These are phyloP conservation scores for Russula sp. DNA, from an alignment of 768 basidiomycete species.

Conservation along the genomic window DNA sequence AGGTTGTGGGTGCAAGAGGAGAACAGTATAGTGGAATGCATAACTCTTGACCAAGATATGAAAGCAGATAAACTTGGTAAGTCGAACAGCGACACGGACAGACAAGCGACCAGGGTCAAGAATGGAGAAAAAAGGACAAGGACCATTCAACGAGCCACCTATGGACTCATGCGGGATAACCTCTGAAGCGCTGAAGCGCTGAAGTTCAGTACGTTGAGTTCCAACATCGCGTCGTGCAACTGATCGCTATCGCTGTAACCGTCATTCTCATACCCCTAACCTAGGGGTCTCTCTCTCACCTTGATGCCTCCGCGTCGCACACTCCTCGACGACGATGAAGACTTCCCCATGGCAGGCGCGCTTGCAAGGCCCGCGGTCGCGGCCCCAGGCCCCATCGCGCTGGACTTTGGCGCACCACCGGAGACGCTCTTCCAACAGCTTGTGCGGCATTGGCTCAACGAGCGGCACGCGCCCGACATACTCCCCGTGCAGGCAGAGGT, in stretches of 20 bases:
- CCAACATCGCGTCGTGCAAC: no score
- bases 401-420: constrained; percentile 32
- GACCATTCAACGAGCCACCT: neutral
- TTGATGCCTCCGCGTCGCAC: constrained; percentile 28
- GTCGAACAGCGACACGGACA: neutral
- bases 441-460: constrained; percentile 83
- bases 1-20: constrained; percentile 21
- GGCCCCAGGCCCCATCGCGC: constrained; percentile 15
- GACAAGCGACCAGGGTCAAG: neutral
- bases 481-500: constrained; percentile 70
- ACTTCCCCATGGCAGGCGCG: constrained; percentile 25
- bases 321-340: constrained; percentile 28
- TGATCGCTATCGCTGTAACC: no score
- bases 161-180: neutral
- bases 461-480: constrained; percentile 77
- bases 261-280: neutral
- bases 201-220: neutral
- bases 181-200: no score
- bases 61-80: neutral
- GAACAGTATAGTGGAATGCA: constrained; percentile 22
- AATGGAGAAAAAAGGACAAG: neutral
- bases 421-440: constrained; percentile 67
- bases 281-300: neutral
- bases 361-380: neutral
- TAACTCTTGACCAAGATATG: neutral